Conservation (phyloP, 257 asterid genomes). For the Cordia subcordata region DNA sequence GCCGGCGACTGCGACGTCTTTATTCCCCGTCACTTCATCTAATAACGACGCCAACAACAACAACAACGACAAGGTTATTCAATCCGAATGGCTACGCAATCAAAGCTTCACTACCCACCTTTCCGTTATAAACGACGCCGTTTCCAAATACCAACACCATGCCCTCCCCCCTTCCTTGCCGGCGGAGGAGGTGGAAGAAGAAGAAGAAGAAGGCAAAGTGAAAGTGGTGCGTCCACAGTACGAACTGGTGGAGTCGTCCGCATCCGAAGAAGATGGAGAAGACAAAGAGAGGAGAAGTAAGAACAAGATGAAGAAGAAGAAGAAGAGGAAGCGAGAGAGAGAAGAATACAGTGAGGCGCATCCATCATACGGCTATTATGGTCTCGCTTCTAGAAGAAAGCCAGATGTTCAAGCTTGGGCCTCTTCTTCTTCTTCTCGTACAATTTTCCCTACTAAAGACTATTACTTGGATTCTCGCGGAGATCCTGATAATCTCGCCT, state of each 20-base stretch:
- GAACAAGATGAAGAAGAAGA: conserved; percentile 33
- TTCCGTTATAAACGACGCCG: conserved; percentile 67
- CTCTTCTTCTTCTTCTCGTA: conserved; percentile 29
- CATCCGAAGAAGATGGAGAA: conserved; percentile 43
- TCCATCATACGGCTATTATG: conserved; percentile 26
- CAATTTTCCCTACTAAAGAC: conserved; percentile 34
- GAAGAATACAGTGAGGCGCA: conserved; percentile 20
- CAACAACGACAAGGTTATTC: conserved; percentile 9
- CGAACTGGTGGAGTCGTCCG: conserved; percentile 57
- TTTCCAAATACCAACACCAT: conserved; percentile 44
- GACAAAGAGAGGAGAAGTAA: conserved; percentile 16
- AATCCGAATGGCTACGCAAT: conserved; percentile 65
- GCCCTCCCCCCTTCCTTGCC: conserved; percentile 1
- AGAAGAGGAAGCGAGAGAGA: conserved; percentile 38
- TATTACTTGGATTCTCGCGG: conserved; percentile 93
- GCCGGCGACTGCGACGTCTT: conserved; percentile 38
- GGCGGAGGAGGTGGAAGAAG: conserved; percentile 38
- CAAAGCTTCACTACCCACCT: conserved; percentile 74
- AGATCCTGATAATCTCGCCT: conserved; percentile 84
- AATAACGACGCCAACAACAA: conserved; percentile 19
- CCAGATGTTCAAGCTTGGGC: conserved; percentile 64
- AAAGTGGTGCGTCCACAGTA: conserved; percentile 34
- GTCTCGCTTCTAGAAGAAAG: conserved; percentile 54
- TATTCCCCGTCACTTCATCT: conserved; percentile 43
- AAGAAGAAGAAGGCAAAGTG: conserved; percentile 23